A percentile compares a stretch with the other conserved stretches of the same genome.
phyloP scores from a whole-genome alignment of 495 filamentous ascomycete species.

The Neurospora hispaniola region DNA sequence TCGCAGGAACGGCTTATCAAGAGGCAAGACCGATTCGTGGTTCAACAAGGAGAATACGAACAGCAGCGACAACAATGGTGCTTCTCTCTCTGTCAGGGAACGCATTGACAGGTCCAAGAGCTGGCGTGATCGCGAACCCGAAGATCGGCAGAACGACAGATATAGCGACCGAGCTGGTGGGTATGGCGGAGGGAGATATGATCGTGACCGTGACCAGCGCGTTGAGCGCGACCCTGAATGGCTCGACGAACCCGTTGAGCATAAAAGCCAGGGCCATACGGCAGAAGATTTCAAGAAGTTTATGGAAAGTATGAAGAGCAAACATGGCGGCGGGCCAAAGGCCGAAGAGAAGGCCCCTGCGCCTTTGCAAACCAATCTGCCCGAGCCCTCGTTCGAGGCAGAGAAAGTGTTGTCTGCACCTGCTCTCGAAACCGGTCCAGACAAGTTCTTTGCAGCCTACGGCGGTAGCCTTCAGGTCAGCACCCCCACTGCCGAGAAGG shows the following conservation, averaged over 20 bases:
- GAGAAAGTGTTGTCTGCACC: slow-evolving; percentile 46
- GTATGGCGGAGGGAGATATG: slow-evolving; percentile 37
- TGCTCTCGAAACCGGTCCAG: slow-evolving; percentile 55
- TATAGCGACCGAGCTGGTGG: slow-evolving; percentile 24
- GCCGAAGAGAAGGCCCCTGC: slow-evolving; percentile 39
- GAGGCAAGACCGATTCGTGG: slow-evolving; percentile 37
- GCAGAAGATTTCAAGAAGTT: slow-evolving; percentile 92
- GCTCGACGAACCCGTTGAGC: slow-evolving; percentile 68
- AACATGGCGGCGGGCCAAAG: slow-evolving; percentile 25
- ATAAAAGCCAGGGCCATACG: slow-evolving; percentile 59
- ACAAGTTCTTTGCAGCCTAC: slow-evolving; percentile 71
- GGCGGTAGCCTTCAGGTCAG: slow-evolving; percentile 30
- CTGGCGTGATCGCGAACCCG: slow-evolving; percentile 57
- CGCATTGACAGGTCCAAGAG: slow-evolving; percentile 48
- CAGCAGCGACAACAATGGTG: slow-evolving; percentile 22
- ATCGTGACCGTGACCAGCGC: slow-evolving; percentile 54
- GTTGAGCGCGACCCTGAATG: slow-evolving; percentile 77
- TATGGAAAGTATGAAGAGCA: slow-evolving; percentile 79
- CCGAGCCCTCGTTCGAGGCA: slow-evolving; percentile 22
- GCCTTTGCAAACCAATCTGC: slow-evolving; percentile 15
- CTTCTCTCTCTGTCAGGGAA: slow-evolving; percentile 40
- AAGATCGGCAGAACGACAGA: slow-evolving; percentile 35
- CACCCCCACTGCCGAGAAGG: slow-evolving; percentile 32
- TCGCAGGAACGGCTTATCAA: slow-evolving; percentile 44
- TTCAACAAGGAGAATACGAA: slow-evolving; percentile 24